Conservation (phyloP, 345 rosid species). For the Eucalyptus rudis region DNA sequence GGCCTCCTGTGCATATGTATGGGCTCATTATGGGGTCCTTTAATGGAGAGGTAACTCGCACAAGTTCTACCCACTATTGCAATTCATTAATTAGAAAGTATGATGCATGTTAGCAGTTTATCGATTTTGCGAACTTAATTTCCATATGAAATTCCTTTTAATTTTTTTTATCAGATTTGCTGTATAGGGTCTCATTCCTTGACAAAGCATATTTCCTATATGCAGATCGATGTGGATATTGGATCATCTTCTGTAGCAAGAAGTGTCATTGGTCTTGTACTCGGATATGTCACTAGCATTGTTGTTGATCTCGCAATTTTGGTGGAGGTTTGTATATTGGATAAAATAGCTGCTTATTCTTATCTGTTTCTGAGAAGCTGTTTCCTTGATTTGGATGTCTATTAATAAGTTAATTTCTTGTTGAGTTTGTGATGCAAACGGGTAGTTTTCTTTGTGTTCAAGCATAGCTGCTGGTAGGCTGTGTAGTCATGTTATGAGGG, state of each 20-base stretch:
- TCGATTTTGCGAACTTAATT: background rate
- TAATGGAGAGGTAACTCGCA: background rate
- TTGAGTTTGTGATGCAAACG: background rate
- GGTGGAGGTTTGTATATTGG: constrained; percentile 51
- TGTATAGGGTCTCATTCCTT: background rate
- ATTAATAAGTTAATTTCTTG: background rate
- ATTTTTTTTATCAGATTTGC: background rate
- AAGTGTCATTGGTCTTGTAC: constrained; percentile 85
- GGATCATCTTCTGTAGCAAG: constrained; percentile 99
- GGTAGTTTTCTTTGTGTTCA: background rate
- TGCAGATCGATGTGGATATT: constrained; percentile 94
- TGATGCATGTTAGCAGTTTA: background rate
- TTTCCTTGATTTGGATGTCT: background rate
- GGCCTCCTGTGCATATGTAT: background rate
- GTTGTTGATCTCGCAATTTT: constrained; percentile 93
- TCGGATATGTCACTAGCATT: constrained; percentile 92
- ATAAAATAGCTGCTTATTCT: background rate
- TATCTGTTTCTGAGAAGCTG: background rate
- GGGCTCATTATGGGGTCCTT: background rate
- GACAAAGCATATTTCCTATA: background rate
- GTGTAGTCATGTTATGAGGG: background rate
- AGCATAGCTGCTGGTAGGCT: background rate
- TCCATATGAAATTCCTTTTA: background rate
- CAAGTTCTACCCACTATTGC: background rate
- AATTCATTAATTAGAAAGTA: background rate